Conservation (phyloP, 768 basidiomycete genomes). For the Leccinellum luteum region DNA sequence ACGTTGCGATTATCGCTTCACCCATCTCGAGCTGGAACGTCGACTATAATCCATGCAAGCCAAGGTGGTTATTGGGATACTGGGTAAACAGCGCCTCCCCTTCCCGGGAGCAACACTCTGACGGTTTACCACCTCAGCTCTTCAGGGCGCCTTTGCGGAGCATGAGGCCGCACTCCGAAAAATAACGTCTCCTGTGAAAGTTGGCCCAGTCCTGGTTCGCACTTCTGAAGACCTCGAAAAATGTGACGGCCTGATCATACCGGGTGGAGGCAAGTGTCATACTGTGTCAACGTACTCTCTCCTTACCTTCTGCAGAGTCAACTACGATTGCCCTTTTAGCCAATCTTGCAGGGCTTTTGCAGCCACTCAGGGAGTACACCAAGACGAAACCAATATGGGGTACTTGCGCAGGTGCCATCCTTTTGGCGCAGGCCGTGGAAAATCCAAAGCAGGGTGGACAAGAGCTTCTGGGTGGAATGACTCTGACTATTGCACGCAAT, state of each 20-base stretch:
- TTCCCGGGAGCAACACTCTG: not conserved
- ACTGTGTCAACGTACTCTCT: not conserved
- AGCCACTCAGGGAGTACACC: slow-evolving; percentile 77
- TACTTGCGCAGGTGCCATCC: slow-evolving; percentile 93
- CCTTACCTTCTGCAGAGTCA: slow-evolving; percentile 55
- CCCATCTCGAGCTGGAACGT: not conserved
- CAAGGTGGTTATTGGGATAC: slow-evolving; percentile 44
- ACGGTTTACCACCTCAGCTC: slow-evolving; percentile 46
- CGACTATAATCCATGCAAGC: slow-evolving; percentile 7
- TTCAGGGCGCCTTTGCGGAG: slow-evolving; percentile 92
- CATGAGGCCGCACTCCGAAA: slow-evolving; percentile 72
- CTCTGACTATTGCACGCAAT: slow-evolving; percentile 79
- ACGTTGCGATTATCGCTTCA: not conserved
- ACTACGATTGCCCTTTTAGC: slow-evolving; percentile 87
- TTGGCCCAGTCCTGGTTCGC: slow-evolving; percentile 61
- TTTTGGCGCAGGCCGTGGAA: slow-evolving; percentile 71
- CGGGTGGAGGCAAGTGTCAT: slow-evolving; percentile 70
- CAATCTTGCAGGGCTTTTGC: slow-evolving; percentile 68
- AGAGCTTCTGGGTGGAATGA: slow-evolving; percentile 78
- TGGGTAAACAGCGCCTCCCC: slow-evolving; percentile 37
- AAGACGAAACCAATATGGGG: slow-evolving; percentile 83
- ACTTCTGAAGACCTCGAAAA: slow-evolving; percentile 67
- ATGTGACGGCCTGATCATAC: slow-evolving; percentile 88
- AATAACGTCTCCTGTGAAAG: slow-evolving; percentile 43
- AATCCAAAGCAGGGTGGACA: slow-evolving; percentile 86